phyloP scores from a whole-genome alignment of 306 rosid species.

The Chamaecrista fasciculata region DNA sequence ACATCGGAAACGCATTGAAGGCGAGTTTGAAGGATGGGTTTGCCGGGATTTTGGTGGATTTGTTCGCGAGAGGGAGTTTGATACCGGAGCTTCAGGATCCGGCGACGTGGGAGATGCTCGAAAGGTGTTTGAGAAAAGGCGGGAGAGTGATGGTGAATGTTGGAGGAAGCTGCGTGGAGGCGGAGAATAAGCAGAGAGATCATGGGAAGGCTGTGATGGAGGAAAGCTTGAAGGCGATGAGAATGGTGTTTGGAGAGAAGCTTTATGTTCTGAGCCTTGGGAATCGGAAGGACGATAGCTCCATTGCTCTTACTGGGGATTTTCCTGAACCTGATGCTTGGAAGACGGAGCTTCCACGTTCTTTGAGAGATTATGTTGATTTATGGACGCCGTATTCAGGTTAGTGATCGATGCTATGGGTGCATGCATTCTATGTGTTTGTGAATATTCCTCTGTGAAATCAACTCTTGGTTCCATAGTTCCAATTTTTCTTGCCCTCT shows the following conservation, averaged over 20 bases:
- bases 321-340: conserved; percentile 49
- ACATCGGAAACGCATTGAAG: conserved; percentile 60
- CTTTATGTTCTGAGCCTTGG: conserved; percentile 65
- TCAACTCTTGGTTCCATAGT: too few species aligned
- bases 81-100: conserved; percentile 80
- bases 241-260: conserved; percentile 43
- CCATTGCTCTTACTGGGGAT: conserved; percentile 79
- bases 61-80: conserved; percentile 65
- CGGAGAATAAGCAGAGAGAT: conserved; percentile 62
- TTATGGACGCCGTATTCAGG: conserved; percentile 48
- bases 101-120: conserved; percentile 60
- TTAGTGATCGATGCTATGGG: neutral
- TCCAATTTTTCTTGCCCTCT: neutral
- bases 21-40: conserved; percentile 64
- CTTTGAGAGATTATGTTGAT: conserved; percentile 47
- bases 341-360: conserved; percentile 53
- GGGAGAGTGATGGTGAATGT: conserved; percentile 93
- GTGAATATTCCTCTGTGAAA: conserved; percentile 15
- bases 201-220: conserved; percentile 64
- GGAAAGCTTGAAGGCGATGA: conserved; percentile 71
- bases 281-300: conserved; percentile 69
- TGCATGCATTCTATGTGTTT: neutral
- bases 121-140: conserved; percentile 64
- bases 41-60: conserved; percentile 76
- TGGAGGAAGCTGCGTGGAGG: conserved; percentile 93